These are phyloP conservation scores for Debaryomyces psychrophilus DNA, from an alignment of 1,139 yeast genomes.

Conservation along the genomic window DNA sequence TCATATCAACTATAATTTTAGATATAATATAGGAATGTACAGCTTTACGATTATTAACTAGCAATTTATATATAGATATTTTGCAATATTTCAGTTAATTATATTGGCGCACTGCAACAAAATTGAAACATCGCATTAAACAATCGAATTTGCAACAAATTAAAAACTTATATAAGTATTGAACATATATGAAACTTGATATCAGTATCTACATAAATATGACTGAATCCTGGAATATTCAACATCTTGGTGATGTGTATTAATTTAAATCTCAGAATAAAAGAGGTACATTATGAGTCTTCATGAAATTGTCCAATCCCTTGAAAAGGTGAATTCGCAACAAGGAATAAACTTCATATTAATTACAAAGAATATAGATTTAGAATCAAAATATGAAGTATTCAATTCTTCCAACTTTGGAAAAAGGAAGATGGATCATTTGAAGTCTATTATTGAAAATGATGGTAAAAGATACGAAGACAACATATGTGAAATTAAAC, in stretches of 20 bases:
- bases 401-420: conserved; percentile 20
- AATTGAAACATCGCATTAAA: conserved; percentile 3
- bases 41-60: background rate
- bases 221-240: background rate
- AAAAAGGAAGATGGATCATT: conserved; percentile 15
- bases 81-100: background rate
- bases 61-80: background rate
- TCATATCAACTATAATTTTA: background rate
- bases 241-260: background rate
- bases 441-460: conserved; percentile 16
- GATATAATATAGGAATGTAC: no score
- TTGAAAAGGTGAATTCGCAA: conserved; percentile 8
- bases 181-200: conserved; percentile 4
- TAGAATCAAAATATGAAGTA: conserved; percentile 15
- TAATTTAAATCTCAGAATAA: background rate
- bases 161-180: background rate
- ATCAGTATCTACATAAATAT: conserved; percentile 8
- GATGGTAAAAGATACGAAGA: conserved; percentile 11
- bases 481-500: conserved; percentile 18
- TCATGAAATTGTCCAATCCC: conserved; percentile 4
- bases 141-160: conserved; percentile 5
- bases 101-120: conserved; percentile 2
- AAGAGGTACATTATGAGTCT: background rate
- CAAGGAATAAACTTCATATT: conserved; percentile 5
- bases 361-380: conserved; percentile 9